phyloP scores from a whole-genome alignment of 1,284 basidiomycete genomes.

The Boletus semigastroideus region DNA sequence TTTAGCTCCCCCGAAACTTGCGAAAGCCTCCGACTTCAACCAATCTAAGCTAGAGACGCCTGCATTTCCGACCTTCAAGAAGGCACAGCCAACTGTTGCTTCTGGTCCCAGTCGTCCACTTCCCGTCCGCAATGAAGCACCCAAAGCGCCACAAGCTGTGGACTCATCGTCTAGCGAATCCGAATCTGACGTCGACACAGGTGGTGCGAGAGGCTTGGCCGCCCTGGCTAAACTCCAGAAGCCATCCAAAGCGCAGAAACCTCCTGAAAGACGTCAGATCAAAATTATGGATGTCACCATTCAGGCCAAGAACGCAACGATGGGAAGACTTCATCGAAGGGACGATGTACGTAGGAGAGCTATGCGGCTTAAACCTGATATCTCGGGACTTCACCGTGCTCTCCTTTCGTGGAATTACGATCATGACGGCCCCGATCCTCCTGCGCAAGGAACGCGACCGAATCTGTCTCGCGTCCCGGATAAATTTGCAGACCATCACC shows the following conservation, averaged over 20 bases:
- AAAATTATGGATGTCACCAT: slow-evolving; percentile 64
- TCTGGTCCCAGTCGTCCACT: slow-evolving; percentile 17
- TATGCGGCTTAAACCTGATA: slow-evolving; percentile 80
- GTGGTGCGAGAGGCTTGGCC: slow-evolving; percentile 49
- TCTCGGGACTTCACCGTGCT: slow-evolving; percentile 76
- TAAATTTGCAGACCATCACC: slow-evolving; percentile 60
- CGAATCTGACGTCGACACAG: slow-evolving; percentile 55
- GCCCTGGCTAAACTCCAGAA: slow-evolving; percentile 64
- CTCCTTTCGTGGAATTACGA: slow-evolving; percentile 89
- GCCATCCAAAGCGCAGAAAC: slow-evolving; percentile 57
- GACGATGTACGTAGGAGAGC: slow-evolving; percentile 65
- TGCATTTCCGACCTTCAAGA: slow-evolving; percentile 39
- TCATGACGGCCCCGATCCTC: slow-evolving; percentile 61
- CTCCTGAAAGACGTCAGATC: slow-evolving; percentile 63
- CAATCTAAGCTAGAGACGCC: slow-evolving; percentile 35
- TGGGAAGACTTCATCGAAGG: slow-evolving; percentile 51
- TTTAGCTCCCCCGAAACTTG: slow-evolving; percentile 14
- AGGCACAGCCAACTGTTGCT: slow-evolving; percentile 12
- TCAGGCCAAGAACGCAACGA: slow-evolving; percentile 41
- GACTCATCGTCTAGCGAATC: slow-evolving; percentile 45
- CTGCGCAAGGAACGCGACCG: slow-evolving; percentile 40
- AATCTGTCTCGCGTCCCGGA: slow-evolving; percentile 55
- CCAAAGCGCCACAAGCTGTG: slow-evolving; percentile 10
- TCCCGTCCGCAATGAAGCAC: slow-evolving; percentile 29
- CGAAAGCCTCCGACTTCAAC: slow-evolving; percentile 34